phyloP scores from a whole-genome alignment of 352 stramenopile species.

The Phytophthora multivora region DNA sequence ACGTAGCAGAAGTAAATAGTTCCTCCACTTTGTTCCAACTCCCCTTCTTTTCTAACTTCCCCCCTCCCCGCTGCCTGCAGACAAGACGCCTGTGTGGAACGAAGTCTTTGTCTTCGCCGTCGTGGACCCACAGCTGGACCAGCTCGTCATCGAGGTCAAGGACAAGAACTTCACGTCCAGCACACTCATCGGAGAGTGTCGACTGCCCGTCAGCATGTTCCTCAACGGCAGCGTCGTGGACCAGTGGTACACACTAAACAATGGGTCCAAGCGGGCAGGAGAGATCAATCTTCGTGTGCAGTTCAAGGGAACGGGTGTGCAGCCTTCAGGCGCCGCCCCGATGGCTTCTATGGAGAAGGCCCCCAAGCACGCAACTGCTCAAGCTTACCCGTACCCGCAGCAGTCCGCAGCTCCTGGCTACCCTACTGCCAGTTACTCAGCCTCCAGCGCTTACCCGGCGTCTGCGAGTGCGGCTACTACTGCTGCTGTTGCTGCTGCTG shows the following conservation, averaged over 20 bases:
- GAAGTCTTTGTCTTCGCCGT: conserved; percentile 83
- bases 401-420: conserved; percentile 29
- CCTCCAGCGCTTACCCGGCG: conserved; percentile 16
- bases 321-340: conserved; percentile 15
- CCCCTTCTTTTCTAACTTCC: neutral
- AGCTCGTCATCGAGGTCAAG: conserved; percentile 79
- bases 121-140: conserved; percentile 73
- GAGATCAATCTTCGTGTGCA: conserved; percentile 88
- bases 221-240: conserved; percentile 65
- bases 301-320: conserved; percentile 43
- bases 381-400: conserved; percentile 42
- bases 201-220: conserved; percentile 79
- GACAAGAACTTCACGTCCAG: conserved; percentile 87
- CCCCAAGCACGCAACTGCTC: conserved; percentile 25
- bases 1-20: conserved; percentile 5
- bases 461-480: conserved; percentile 9
- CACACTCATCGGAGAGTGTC: conserved; percentile 73
- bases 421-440: conserved; percentile 19
- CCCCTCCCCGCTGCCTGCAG: conserved; percentile 17
- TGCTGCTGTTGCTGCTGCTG: conserved; percentile 20
- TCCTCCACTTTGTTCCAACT: neutral
- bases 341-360: conserved; percentile 22
- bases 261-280: conserved; percentile 54
- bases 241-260: conserved; percentile 85
- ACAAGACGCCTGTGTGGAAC: conserved; percentile 81